Percentiles rank a stretch among this genome's conserved stretches.
These are phyloP conservation scores for Ilex paraguariensis DNA, from an alignment of 305 asterid species.

Conservation along the genomic window DNA sequence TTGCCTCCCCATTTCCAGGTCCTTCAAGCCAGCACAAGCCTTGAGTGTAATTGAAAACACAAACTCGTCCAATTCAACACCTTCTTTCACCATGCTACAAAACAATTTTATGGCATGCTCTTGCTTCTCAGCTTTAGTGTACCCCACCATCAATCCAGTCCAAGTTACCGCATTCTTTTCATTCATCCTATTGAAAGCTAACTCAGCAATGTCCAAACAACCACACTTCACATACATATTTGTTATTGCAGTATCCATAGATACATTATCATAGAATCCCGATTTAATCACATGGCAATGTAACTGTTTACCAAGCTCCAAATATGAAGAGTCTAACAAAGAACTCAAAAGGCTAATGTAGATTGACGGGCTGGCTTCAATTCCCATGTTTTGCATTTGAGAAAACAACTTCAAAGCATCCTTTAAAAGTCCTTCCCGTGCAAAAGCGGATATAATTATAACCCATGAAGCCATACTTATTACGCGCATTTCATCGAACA, in stretches of 20 bases:
- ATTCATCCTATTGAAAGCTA: constrained; percentile 28
- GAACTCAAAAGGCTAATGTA: constrained; percentile 33
- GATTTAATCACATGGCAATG: constrained; percentile 47
- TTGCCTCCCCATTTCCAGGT: constrained; percentile 36
- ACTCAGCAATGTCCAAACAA: constrained; percentile 28
- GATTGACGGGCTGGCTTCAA: constrained; percentile 19
- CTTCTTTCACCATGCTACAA: constrained; percentile 31
- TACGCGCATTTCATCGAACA: constrained; percentile 53
- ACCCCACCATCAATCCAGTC: constrained; percentile 57
- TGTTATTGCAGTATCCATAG: constrained; percentile 38
- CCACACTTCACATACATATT: constrained; percentile 53
- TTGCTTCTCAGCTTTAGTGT: constrained; percentile 37
- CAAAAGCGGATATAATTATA: constrained; percentile 38
- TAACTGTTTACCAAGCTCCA: constrained; percentile 47
- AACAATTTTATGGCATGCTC: constrained; percentile 39
- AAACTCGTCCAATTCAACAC: constrained; percentile 38
- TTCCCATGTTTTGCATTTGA: constrained; percentile 21
- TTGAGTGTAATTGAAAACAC: constrained; percentile 49
- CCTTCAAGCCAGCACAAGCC: constrained; percentile 41
- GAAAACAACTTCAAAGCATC: constrained; percentile 28
- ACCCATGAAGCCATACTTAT: constrained; percentile 33
- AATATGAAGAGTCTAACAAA: constrained; percentile 20
- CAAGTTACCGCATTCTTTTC: constrained; percentile 44
- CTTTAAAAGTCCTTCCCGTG: constrained; percentile 28
- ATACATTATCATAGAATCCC: constrained; percentile 35